These are phyloP conservation scores for Pichia sp. DNA, from an alignment of 1,139 yeast species.

Conservation along the genomic window DNA sequence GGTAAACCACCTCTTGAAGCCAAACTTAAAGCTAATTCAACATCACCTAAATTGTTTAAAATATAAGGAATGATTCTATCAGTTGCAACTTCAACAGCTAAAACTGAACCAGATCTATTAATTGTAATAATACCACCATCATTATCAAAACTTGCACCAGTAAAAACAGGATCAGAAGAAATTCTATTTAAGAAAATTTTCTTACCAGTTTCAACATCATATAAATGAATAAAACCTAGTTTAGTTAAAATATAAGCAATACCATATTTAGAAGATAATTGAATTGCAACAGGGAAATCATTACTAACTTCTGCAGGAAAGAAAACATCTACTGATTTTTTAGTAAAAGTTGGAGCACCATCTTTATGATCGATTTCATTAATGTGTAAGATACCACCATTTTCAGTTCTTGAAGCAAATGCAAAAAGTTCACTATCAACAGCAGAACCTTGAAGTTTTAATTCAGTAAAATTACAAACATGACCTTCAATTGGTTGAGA, in stretches of 20 bases:
- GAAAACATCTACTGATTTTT: slow-evolving; percentile 87
- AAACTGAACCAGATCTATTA: slow-evolving; percentile 92
- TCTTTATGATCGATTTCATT: slow-evolving; percentile 95
- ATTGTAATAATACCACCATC: slow-evolving; percentile 85
- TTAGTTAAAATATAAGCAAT: slow-evolving; percentile 85
- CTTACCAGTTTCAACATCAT: slow-evolving; percentile 88
- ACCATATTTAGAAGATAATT: slow-evolving; percentile 81
- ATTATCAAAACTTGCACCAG: slow-evolving; percentile 71
- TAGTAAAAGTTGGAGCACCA: slow-evolving; percentile 74
- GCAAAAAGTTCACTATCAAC: slow-evolving; percentile 80
- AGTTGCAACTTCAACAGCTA: slow-evolving; percentile 84
- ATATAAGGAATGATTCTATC: slow-evolving; percentile 87
- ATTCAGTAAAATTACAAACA: slow-evolving; percentile 80
- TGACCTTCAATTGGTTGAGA: slow-evolving; percentile 98
- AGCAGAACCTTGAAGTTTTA: slow-evolving; percentile 68
- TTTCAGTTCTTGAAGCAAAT: slow-evolving; percentile 79
- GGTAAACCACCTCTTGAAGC: slow-evolving; percentile 96
- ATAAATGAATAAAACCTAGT: slow-evolving; percentile 92
- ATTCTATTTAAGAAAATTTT: slow-evolving; percentile 94
- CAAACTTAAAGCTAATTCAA: slow-evolving; percentile 77
- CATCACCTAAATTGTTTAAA: slow-evolving; percentile 78
- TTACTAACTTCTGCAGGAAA: slow-evolving; percentile 95
- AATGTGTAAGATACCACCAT: slow-evolving; percentile 81
- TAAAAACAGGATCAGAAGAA: slow-evolving; percentile 93
- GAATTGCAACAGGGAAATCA: slow-evolving; percentile 95